These are phyloP conservation scores for Saccharum officinarum DNA, from an alignment of 176 grass and related monocot species.

Conservation along the genomic window DNA sequence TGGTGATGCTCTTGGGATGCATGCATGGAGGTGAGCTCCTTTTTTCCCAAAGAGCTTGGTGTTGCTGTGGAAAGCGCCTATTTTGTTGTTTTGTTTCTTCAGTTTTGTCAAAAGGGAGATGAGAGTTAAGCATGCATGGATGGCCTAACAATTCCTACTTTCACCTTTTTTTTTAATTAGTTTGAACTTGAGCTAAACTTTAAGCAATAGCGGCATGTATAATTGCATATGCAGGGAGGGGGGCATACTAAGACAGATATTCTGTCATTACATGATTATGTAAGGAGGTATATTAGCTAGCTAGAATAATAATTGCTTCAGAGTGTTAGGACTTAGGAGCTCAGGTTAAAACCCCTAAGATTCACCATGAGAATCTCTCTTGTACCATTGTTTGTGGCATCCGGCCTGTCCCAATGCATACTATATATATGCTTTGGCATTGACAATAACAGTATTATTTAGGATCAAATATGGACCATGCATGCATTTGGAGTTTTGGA, in stretches of 20 bases:
- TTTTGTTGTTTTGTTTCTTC: slow-evolving; percentile 3
- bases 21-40: slow-evolving; percentile 16
- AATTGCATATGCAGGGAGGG: slow-evolving; percentile 6
- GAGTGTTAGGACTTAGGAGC: slow-evolving; percentile 36
- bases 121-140: neutral
- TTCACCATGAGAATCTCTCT: slow-evolving; percentile 4
- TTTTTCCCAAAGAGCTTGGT: neutral
- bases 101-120: slow-evolving; percentile 23
- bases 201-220: neutral
- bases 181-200: slow-evolving; percentile 26
- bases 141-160: slow-evolving; percentile 32
- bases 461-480: neutral
- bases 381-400: slow-evolving; percentile 23
- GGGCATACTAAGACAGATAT: slow-evolving; percentile 46
- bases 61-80: slow-evolving; percentile 19
- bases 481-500: neutral
- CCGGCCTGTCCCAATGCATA: neutral
- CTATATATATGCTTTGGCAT: neutral
- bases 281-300: slow-evolving; percentile 31
- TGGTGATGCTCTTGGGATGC: slow-evolving; percentile 23
- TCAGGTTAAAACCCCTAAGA: slow-evolving; percentile 29
- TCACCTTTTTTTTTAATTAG: neutral
- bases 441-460: neutral
- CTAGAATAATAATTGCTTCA: slow-evolving; percentile 27
- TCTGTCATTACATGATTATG: slow-evolving; percentile 34